Base-by-base conservation (phyloP, 805 yeast genomes). In the Candida chilensis region DNA sequence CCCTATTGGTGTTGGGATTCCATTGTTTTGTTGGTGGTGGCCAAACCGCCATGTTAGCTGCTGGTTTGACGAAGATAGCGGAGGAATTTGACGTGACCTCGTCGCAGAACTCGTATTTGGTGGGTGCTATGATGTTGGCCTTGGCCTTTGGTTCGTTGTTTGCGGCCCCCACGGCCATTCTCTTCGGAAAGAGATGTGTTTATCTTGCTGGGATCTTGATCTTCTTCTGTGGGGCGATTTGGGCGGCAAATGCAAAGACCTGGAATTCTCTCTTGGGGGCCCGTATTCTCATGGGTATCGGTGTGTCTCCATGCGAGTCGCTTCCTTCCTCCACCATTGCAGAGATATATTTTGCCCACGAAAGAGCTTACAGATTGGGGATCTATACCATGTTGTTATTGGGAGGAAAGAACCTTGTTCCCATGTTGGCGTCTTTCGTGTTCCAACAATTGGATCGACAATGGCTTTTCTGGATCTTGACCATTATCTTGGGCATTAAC, bases 1-100 rank as follows among this genome's bases (percentile, higher is more conserved):
- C 78, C 5, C 50, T 74, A 24, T 38, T 60, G 8, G 66, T 65
- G 12, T 61, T 74, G 20, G 79, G 80, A 4, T 62, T 70, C 39
- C 78, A 69, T 37, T 68, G 74, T 9, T 69, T 74, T 39, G 51
- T 74, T 8, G 74, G 75, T 4, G 82, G 81, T 18, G 81, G 82
- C 19, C 76, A 70, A 48, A 64, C 77, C 3, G 73, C 82, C 3
- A 52, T 75, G 22, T 52, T 74, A 33, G 79, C 81, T 1, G 73
- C 80, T 1, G 81, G 75, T 1, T 56, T 71, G 53, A 38, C 58
- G 10, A 35, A 41, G 4, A 44, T 75, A 32, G 50, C 53, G 20
- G 34, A 17, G 2, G 71, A 72, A 40, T 74, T 73, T 40, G 36
- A 56, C 36, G 57, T 53, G 22, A 42, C 68, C 5, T 44, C 62